Evolutionary conservation across 768 basidiomycete genomes (phyloP).

Genomic region (Amanita thiersii): DNA sequence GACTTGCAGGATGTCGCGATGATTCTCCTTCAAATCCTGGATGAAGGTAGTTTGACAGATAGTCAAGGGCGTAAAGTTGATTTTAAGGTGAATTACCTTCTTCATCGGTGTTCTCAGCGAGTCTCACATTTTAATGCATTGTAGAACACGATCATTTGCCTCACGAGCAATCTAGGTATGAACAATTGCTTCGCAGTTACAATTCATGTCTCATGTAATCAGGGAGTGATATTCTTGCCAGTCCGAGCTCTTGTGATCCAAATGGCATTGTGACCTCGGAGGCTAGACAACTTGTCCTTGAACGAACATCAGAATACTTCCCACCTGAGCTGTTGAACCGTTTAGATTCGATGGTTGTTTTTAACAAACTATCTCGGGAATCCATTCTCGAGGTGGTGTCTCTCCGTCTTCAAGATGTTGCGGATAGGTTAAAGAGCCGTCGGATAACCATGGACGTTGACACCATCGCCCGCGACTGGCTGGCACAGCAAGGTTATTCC

Average conservation of each 20-base stretch:
- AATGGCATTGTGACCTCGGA: slow-evolving; percentile 54
- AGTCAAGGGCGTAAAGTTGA: slow-evolving; percentile 89
- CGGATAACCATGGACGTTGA: slow-evolving; percentile 70
- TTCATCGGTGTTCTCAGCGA: not conserved
- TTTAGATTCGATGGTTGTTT: slow-evolving; percentile 79
- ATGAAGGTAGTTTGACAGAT: slow-evolving; percentile 86
- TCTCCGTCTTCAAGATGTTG: slow-evolving; percentile 69
- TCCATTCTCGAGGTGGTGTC: slow-evolving; percentile 76
- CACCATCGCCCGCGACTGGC: slow-evolving; percentile 51
- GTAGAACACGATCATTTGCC: slow-evolving; percentile 85
- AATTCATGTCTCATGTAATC: slow-evolving; percentile 1
- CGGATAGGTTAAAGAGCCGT: slow-evolving; percentile 51
- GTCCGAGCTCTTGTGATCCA: slow-evolving; percentile 51
- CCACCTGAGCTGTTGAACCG: slow-evolving; percentile 88
- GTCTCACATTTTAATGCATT: not conserved
- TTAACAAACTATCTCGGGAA: slow-evolving; percentile 76
- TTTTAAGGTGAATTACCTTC: slow-evolving; percentile 51
- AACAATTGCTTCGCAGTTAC: slow-evolving; percentile 2
- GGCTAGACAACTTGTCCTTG: slow-evolving; percentile 62
- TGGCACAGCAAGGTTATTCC: slow-evolving; percentile 74
- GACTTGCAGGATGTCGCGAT: slow-evolving; percentile 65
- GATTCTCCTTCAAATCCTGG: slow-evolving; percentile 85
- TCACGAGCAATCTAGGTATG: slow-evolving; percentile 82
- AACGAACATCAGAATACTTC: slow-evolving; percentile 73
- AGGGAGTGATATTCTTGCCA: slow-evolving; percentile 66